Conservation (phyloP, 1,284 basidiomycete species). For the Cutaneotrichosporon spelunceum region DNA sequence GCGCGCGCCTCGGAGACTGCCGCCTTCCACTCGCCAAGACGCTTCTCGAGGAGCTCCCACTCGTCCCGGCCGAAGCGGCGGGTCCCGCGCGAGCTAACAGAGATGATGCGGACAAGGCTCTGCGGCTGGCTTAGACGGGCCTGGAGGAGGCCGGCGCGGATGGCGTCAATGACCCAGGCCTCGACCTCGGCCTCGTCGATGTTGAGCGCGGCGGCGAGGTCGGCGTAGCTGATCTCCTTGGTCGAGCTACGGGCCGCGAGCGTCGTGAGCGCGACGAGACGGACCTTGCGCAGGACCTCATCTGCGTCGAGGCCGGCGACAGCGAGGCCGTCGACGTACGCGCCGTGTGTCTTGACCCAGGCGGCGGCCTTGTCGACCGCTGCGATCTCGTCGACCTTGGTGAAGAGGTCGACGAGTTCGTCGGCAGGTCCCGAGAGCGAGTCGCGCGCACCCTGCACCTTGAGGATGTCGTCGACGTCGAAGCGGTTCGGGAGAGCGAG, state of each 20-base stretch:
- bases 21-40: constrained; percentile 73
- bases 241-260: constrained; percentile 74
- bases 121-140: constrained; percentile 82
- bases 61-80: constrained; percentile 73
- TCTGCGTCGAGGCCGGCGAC: constrained; percentile 42
- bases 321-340: constrained; percentile 62
- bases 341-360: constrained; percentile 62
- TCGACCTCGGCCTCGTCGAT: constrained; percentile 72
- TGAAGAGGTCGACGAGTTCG: constrained; percentile 46
- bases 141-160: constrained; percentile 73
- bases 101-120: constrained; percentile 70
- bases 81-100: constrained; percentile 60
- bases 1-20: constrained; percentile 44
- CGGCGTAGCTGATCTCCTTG: constrained; percentile 69
- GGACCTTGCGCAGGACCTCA: constrained; percentile 74
- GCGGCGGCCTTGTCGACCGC: constrained; percentile 64
- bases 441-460: constrained; percentile 39
- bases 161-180: constrained; percentile 87
- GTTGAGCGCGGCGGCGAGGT: constrained; percentile 66
- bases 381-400: constrained; percentile 66
- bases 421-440: constrained; percentile 33
- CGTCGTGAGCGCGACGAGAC: constrained; percentile 72
- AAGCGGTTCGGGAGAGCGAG: constrained; percentile 68
- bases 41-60: constrained; percentile 77
- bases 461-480: constrained; percentile 74